Conservation (phyloP, 2,329 filamentous ascomycete species). For the Colletotrichum falcatum region DNA sequence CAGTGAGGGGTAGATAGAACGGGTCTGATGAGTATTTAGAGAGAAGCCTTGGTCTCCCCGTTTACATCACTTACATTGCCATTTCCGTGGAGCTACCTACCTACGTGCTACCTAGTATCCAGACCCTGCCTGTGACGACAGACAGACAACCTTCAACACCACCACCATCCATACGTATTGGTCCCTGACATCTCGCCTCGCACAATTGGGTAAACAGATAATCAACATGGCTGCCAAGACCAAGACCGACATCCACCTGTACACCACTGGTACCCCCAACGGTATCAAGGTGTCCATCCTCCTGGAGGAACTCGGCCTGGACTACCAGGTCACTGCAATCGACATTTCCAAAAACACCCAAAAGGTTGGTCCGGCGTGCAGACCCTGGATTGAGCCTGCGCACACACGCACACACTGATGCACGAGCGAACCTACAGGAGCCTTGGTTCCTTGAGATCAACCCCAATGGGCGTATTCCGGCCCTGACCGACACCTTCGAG, state of each 20-base stretch:
- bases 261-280: slow-evolving; percentile 87
- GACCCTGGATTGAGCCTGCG: neutral
- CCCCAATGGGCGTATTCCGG: slow-evolving; percentile 92
- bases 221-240: slow-evolving; percentile 55
- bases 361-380: slow-evolving; percentile 36
- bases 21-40: slow-evolving; percentile 27
- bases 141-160: neutral
- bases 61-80: neutral
- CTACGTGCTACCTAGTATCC: too few species aligned
- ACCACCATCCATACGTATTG: neutral
- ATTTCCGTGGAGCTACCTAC: neutral
- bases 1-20: slow-evolving; percentile 26
- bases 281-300: slow-evolving; percentile 91
- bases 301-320: slow-evolving; percentile 84
- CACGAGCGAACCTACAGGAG: slow-evolving; percentile 53
- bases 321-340: slow-evolving; percentile 80
- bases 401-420: slow-evolving; percentile 9
- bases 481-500: slow-evolving; percentile 81
- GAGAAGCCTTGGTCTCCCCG: slow-evolving; percentile 3
- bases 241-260: slow-evolving; percentile 78
- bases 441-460: slow-evolving; percentile 93
- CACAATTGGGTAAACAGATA: slow-evolving; percentile 31
- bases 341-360: slow-evolving; percentile 73
- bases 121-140: neutral
- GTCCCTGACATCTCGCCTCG: slow-evolving; percentile 36